phyloP scores from a whole-genome alignment of 2,329 filamentous ascomycete genomes.

The Boeremia exigua region DNA sequence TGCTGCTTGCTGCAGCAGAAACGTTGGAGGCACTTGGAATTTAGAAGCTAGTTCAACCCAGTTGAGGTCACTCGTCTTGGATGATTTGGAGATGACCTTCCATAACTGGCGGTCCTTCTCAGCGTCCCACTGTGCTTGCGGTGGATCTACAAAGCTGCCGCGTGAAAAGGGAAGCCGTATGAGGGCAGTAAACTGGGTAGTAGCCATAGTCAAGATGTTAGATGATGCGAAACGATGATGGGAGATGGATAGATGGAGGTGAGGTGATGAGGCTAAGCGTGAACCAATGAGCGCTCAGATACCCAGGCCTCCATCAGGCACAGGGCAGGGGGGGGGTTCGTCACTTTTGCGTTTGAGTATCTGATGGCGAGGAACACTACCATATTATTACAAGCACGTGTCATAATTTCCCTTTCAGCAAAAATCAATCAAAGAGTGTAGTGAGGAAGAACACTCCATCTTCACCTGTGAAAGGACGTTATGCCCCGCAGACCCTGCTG shows the following conservation, averaged over 20 bases:
- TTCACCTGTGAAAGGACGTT: not conserved
- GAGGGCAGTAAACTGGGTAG: conserved; percentile 70
- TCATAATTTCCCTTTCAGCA: no score
- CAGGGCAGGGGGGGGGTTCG: not conserved
- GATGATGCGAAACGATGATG: not conserved
- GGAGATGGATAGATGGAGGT: conserved; percentile 16
- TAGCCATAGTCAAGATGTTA: conserved; percentile 28
- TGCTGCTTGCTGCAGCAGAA: conserved; percentile 90
- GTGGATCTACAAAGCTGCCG: conserved; percentile 88
- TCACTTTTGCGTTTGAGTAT: not conserved
- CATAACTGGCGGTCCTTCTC: conserved; percentile 87
- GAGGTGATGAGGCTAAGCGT: conserved; percentile 6
- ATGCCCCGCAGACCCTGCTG: conserved; percentile 11
- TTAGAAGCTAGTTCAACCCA: conserved; percentile 81
- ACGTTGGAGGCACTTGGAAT: conserved; percentile 86
- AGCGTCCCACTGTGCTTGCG: conserved; percentile 84
- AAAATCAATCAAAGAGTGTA: not conserved
- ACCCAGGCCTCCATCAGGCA: conserved; percentile 9
- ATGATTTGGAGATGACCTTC: conserved; percentile 83
- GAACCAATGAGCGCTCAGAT: conserved; percentile 8
- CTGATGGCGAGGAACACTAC: not conserved
- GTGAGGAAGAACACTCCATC: not conserved
- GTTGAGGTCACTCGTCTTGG: conserved; percentile 81
- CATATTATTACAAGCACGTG: not conserved
- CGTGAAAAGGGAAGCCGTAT: conserved; percentile 88